These are phyloP conservation scores for Cystobasidium ongulense DNA, from an alignment of 768 basidiomycete genomes.

Conservation along the genomic window DNA sequence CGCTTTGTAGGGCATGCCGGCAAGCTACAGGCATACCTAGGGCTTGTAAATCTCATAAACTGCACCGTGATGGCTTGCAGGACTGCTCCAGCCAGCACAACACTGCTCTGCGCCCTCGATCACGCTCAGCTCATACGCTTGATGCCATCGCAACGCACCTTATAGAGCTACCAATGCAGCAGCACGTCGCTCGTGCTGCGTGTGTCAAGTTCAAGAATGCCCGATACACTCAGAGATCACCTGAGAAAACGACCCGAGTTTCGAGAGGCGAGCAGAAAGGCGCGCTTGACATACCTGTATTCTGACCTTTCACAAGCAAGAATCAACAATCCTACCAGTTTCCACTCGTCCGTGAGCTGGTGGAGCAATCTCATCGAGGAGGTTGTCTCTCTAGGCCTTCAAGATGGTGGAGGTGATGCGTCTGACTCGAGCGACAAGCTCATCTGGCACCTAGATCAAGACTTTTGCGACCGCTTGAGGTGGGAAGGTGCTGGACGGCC, in stretches of 20 bases:
- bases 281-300: conserved; percentile 22
- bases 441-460: conserved; percentile 22
- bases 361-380: conserved; percentile 16
- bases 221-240: not conserved
- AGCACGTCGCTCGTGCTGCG: not conserved
- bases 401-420: not conserved
- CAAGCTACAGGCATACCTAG: not conserved
- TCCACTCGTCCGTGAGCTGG: not conserved
- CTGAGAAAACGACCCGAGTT: conserved; percentile 19
- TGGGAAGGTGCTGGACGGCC: conserved; percentile 24
- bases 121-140: not conserved
- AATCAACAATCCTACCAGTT: conserved; percentile 18
- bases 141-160: not conserved
- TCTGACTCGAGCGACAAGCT: conserved; percentile 8
- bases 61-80: too few relatives aligned
- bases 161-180: not conserved
- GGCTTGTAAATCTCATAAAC: too few relatives aligned
- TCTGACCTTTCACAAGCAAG: conserved; percentile 13
- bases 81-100: not conserved
- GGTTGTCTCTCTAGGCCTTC: conserved; percentile 8
- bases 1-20: not conserved
- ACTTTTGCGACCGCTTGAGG: conserved; percentile 18
- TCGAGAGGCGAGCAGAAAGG: not conserved
- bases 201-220: not conserved
- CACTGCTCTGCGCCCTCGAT: not conserved